Evolutionary conservation across 2,329 filamentous ascomycete species (phyloP).

Genomic region (Annulohypoxylon truncatum): DNA sequence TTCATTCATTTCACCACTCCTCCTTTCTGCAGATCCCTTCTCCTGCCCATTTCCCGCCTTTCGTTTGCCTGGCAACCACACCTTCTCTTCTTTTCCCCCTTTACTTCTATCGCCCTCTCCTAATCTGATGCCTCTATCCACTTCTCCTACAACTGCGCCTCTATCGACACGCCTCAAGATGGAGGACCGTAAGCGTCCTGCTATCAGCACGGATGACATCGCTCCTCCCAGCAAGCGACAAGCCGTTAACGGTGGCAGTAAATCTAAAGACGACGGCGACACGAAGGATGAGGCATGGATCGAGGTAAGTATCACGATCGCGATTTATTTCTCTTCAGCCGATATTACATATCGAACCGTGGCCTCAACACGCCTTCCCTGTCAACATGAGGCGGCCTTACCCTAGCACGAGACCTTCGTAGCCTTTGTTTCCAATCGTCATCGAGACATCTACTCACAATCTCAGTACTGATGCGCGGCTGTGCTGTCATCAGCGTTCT

Average conservation of each 20-base stretch:
- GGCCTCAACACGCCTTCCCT: slow-evolving; percentile 32
- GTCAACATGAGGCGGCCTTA: slow-evolving; percentile 20
- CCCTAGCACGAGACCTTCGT: slow-evolving; percentile 39
- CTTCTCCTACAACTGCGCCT: slow-evolving; percentile 75
- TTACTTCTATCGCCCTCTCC: slow-evolving; percentile 55
- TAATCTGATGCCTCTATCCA: slow-evolving; percentile 87
- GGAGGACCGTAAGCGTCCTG: slow-evolving; percentile 99
- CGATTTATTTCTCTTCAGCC: slow-evolving; percentile 34
- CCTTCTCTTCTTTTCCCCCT: slow-evolving; percentile 52
- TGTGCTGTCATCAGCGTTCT: slow-evolving; percentile 45
- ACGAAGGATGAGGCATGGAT: slow-evolving; percentile 71
- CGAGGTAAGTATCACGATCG: slow-evolving; percentile 66
- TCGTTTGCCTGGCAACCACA: slow-evolving; percentile 44
- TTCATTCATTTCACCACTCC: slow-evolving; percentile 28
- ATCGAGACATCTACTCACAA: slow-evolving; percentile 50
- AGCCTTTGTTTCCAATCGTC: slow-evolving; percentile 39
- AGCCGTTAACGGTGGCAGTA: slow-evolving; percentile 81
- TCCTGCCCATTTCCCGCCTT: slow-evolving; percentile 32
- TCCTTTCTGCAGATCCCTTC: slow-evolving; percentile 33
- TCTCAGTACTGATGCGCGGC: slow-evolving; percentile 51
- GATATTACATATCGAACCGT: slow-evolving; percentile 25
- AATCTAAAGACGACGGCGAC: slow-evolving; percentile 67
- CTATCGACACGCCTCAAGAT: slow-evolving; percentile 91
- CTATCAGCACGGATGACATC: slow-evolving; percentile 81
- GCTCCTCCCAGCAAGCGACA: slow-evolving; percentile 93